Evolutionary conservation across 768 basidiomycete species (phyloP).

Genomic region (Neoboletus subvelutipes): DNA sequence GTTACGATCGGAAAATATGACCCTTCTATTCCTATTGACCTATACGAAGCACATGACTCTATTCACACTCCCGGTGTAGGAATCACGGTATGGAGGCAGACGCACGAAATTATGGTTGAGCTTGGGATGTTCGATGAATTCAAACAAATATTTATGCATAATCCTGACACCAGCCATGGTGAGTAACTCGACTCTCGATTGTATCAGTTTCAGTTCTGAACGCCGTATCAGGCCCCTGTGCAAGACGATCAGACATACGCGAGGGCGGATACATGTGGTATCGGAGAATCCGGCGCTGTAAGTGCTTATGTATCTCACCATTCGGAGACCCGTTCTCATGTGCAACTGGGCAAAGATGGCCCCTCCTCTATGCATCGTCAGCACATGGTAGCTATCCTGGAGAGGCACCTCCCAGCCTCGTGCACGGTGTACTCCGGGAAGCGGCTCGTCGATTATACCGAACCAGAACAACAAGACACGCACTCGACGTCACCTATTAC

Average conservation of each 20-base stretch:
- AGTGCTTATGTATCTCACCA: not conserved
- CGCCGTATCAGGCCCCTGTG: not conserved
- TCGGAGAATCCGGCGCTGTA: constrained; percentile 24
- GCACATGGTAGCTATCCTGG: constrained; percentile 19
- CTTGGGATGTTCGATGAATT: constrained; percentile 43
- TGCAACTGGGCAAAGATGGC: not conserved
- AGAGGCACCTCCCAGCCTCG: constrained; percentile 19
- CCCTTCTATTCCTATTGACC: constrained; percentile 34
- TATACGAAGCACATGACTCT: constrained; percentile 48
- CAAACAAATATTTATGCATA: not conserved
- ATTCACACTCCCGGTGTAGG: constrained; percentile 43
- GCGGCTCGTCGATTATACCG: constrained; percentile 18
- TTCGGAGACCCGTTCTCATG: not conserved
- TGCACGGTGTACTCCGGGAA: constrained; percentile 21
- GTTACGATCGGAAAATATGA: constrained; percentile 19
- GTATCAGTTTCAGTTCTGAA: no score
- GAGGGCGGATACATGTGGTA: constrained; percentile 34
- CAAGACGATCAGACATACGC: constrained; percentile 30
- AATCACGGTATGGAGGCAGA: constrained; percentile 46
- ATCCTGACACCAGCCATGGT: not conserved
- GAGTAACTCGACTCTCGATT: no score
- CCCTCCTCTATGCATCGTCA: constrained; percentile 21
- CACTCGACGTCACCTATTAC: constrained; percentile 22
- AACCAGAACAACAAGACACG: constrained; percentile 15
- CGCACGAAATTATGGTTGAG: constrained; percentile 43